phyloP scores from a whole-genome alignment of 2,329 filamentous ascomycete species.

The Fusarium mexicanum region DNA sequence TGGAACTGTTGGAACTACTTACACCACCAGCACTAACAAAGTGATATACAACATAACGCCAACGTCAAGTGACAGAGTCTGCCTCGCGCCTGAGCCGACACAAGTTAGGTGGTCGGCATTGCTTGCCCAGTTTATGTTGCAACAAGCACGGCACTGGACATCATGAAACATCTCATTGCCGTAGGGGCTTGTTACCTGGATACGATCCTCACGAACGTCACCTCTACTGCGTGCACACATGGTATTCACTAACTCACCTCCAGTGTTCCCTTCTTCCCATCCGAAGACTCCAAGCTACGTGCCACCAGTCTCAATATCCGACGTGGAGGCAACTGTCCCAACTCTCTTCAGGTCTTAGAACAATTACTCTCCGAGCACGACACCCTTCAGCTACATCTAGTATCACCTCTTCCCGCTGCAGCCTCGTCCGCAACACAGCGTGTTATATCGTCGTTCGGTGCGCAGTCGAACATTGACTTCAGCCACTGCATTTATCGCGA shows the following conservation, averaged over 20 bases:
- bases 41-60: background rate
- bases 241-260: constrained; percentile 25
- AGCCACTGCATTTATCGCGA: constrained; percentile 68
- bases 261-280: constrained; percentile 73
- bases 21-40: background rate
- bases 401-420: constrained; percentile 64
- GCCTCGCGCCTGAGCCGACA: background rate
- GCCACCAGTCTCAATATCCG: constrained; percentile 67
- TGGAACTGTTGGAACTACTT: background rate
- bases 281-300: constrained; percentile 77
- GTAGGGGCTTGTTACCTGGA: constrained; percentile 77
- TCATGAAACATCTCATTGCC: constrained; percentile 67
- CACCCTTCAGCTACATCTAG: constrained; percentile 53
- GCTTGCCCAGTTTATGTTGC: background rate
- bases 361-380: constrained; percentile 61
- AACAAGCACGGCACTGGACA: background rate
- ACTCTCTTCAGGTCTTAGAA: constrained; percentile 75
- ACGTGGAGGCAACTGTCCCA: constrained; percentile 78
- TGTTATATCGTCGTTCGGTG: constrained; percentile 64
- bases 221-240: background rate
- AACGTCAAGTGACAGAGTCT: background rate
- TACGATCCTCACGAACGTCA: constrained; percentile 71
- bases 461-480: constrained; percentile 56
- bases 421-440: constrained; percentile 60
- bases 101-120: background rate